Evolutionary conservation across 176 grass and related monocot genomes (phyloP), one percentile per base, ranked within the genome.

Genomic region (Chloris gayana): DNA sequence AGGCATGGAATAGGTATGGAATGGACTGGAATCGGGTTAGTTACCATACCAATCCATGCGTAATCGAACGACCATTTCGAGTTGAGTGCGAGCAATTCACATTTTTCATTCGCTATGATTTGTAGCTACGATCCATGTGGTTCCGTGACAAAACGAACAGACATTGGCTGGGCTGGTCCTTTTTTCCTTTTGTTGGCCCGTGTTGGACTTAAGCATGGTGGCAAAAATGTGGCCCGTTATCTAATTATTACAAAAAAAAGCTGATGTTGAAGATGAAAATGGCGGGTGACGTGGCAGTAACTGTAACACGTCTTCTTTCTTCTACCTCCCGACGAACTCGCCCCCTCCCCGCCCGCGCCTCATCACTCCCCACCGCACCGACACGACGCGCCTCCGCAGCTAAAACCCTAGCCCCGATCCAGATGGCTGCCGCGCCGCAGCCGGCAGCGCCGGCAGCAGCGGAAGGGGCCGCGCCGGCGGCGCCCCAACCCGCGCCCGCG

Each of bases 291-390:
- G 74, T 81, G 57, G 50, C 35, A 61, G 39, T 58, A 80, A 67
- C 73, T 14, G 22, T 24, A 21, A 42, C 45, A 49, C 70, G 17
- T 31, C 0, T 25, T 50, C 2, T 44, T 12, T 12, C 41, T 89
- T 85, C 87, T 22, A 49, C 82, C 77, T 81, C 77, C 82, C 42
- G 75, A 80, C 72, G 44, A 31, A 24, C 60, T 51, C 39, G 3
- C 25, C 64, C 46, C 9, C 22, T 5, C 57, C 27, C 34, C 18
- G 18, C 1, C 80, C 44, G n/a, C 83, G 3, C 25, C 24, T 41
- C 86, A 49, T 73, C 70, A 14, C 76, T 22, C 81, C 47, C 71
- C 87, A 85, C 71, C 72, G 57, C 87, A 89, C 87, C 87, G 83
- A 85, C 83, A 77, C 47, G 72, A 77, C 47, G 72, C 60, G 9